These are phyloP conservation scores for Termitomyces sp. DNA, from an alignment of 1,284 basidiomycete genomes.

Conservation along the genomic window DNA sequence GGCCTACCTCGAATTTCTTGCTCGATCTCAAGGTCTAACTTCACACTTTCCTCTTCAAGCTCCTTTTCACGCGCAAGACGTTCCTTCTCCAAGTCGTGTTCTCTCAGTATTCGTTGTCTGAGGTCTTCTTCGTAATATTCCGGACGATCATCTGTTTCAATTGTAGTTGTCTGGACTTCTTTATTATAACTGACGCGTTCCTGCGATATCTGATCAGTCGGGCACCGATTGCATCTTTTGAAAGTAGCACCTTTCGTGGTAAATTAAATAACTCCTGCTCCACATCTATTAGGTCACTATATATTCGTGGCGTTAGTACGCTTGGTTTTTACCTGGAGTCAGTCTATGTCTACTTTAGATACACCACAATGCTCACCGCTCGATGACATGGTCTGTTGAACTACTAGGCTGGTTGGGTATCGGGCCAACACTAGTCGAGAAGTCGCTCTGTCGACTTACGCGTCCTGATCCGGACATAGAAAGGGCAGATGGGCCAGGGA, in stretches of 20 bases:
- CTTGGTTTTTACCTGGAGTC: constrained; percentile 28
- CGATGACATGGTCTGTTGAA: constrained; percentile 63
- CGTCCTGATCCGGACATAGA: constrained; percentile 51
- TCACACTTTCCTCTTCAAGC: constrained; percentile 73
- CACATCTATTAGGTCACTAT: constrained; percentile 78
- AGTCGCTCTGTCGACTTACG: constrained; percentile 63
- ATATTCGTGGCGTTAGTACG: constrained; percentile 55
- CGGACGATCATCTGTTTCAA: constrained; percentile 44
- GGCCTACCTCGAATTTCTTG: constrained; percentile 68
- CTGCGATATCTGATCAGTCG: constrained; percentile 28
- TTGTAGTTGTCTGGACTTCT: constrained; percentile 82
- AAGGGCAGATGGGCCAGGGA: constrained; percentile 38
- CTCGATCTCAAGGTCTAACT: constrained; percentile 77
- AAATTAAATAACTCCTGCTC: constrained; percentile 87
- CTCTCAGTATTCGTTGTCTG: constrained; percentile 61
- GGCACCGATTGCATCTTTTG: background rate
- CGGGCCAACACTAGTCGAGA: constrained; percentile 43
- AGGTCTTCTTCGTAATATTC: constrained; percentile 66
- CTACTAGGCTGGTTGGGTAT: constrained; percentile 44
- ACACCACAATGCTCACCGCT: constrained; percentile 42
- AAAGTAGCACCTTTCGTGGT: constrained; percentile 66
- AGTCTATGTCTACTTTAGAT: background rate
- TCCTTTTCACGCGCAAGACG: constrained; percentile 71
- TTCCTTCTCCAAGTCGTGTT: constrained; percentile 64
- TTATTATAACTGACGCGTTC: constrained; percentile 93